phyloP scores from a whole-genome alignment of 2,329 filamentous ascomycete genomes.

The Aspergillus ochraceus region DNA sequence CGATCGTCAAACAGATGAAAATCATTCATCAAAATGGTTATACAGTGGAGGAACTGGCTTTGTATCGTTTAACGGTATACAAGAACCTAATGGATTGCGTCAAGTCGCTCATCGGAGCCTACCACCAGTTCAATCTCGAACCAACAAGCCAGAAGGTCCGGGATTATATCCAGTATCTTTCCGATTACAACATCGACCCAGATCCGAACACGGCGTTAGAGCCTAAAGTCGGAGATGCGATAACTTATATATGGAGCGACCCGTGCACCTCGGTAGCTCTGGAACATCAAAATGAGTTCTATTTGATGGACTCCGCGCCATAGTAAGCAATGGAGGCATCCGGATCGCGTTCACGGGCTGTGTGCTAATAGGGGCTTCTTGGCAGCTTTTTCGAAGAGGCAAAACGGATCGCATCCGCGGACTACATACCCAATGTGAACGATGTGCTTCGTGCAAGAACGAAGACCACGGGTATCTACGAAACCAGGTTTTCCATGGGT shows the following conservation, averaged over 20 bases:
- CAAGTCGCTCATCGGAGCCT: conserved; percentile 86
- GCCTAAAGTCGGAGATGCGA: conserved; percentile 74
- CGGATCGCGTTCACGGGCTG: conserved; percentile 12
- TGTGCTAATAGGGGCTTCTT: conserved; percentile 18
- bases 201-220: conserved; percentile 86
- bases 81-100: conserved; percentile 98
- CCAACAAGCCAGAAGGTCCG: conserved; percentile 70
- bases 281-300: conserved; percentile 96
- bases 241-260: conserved; percentile 88
- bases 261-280: conserved; percentile 78
- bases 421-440: conserved; percentile 90
- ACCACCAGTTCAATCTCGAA: conserved; percentile 87
- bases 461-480: conserved; percentile 98
- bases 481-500: conserved; percentile 97
- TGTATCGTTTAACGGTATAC: conserved; percentile 95
- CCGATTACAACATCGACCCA: conserved; percentile 85
- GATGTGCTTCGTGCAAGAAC: conserved; percentile 94
- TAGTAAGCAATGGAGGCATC: conserved; percentile 66
- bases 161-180: conserved; percentile 74
- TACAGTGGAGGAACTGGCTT: conserved; percentile 85
- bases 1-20: conserved; percentile 99
- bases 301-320: conserved; percentile 97
- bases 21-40: conserved; percentile 99
- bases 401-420: conserved; percentile 74
- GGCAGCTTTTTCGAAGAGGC: conserved; percentile 93